A percentile compares a stretch with the other conserved stretches of the same genome.
Conservation (phyloP, 148 eudicot genomes). For the Chenopodium suecicum region DNA sequence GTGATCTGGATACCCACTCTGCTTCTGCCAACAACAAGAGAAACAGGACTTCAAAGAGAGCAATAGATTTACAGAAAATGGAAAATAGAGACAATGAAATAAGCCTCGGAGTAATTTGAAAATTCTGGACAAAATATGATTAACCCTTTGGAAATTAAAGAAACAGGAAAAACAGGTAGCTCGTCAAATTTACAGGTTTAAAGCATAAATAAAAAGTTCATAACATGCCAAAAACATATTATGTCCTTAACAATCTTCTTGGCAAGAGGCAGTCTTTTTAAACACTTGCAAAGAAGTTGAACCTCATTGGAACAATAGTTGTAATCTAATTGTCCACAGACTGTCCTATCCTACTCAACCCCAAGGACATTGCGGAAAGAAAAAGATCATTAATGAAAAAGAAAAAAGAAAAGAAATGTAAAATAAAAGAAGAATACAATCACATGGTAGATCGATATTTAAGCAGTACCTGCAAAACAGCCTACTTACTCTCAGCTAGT, state of each 20-base stretch:
- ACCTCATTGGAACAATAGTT: too few relatives aligned
- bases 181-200: too few relatives aligned
- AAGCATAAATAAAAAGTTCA: neutral
- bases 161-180: neutral
- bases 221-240: neutral
- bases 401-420: too few relatives aligned
- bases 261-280: neutral
- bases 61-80: neutral
- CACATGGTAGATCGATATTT: too few relatives aligned
- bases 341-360: too few relatives aligned
- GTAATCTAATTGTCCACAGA: too few relatives aligned
- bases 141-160: neutral
- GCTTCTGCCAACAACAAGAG: slow-evolving; percentile 35
- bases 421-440: too few relatives aligned
- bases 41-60: neutral
- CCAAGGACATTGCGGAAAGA: too few relatives aligned
- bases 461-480: too few relatives aligned
- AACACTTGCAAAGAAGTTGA: too few relatives aligned
- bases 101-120: neutral
- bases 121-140: neutral
- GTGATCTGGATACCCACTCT: slow-evolving; percentile 55
- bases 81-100: neutral
- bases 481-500: neutral
- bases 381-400: too few relatives aligned
- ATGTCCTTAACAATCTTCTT: neutral